Evolutionary conservation across 2,329 filamentous ascomycete species (phyloP).

Genomic region (Trichoderma afroharzianum): DNA sequence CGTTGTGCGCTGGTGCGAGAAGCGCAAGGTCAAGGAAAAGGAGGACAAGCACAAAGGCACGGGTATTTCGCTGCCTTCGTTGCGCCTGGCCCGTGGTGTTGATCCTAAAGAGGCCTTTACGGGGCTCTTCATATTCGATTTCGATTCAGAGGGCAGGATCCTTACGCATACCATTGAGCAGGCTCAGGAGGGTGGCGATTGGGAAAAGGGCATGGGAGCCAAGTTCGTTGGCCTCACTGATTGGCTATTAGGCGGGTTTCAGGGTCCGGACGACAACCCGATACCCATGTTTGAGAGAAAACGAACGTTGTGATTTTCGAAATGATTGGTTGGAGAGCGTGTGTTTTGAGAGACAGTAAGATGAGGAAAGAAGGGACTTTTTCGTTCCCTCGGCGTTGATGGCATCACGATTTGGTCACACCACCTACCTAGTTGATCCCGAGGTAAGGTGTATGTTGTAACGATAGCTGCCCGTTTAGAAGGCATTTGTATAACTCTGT

Average conservation of each 20-base stretch:
- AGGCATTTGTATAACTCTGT: slow-evolving; percentile 11
- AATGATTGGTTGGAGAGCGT: background rate
- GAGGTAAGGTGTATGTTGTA: background rate
- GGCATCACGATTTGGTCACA: background rate
- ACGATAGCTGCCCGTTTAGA: background rate
- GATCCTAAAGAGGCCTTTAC: slow-evolving; percentile 74
- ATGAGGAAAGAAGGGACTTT: too few relatives aligned
- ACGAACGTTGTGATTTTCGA: slow-evolving; percentile 18
- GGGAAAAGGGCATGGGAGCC: slow-evolving; percentile 75
- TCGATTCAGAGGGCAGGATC: slow-evolving; percentile 81
- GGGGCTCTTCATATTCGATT: slow-evolving; percentile 92
- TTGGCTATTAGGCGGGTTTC: slow-evolving; percentile 81
- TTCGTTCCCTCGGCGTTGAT: too few relatives aligned
- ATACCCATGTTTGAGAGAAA: slow-evolving; percentile 36
- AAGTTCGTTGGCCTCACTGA: slow-evolving; percentile 90
- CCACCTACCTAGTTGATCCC: background rate
- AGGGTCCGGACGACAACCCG: slow-evolving; percentile 30
- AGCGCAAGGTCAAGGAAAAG: slow-evolving; percentile 24
- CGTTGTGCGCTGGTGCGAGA: slow-evolving; percentile 79
- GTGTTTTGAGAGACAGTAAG: background rate
- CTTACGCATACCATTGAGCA: slow-evolving; percentile 91
- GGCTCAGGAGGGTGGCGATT: slow-evolving; percentile 76
- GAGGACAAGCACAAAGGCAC: slow-evolving; percentile 37
- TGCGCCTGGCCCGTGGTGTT: slow-evolving; percentile 29
- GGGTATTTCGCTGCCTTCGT: slow-evolving; percentile 43